A percentile compares a stretch with the other conserved stretches of the same genome.
Evolutionary conservation across 192 early-diverging fungal species (phyloP).

Genomic region (Coemansia sp.): DNA sequence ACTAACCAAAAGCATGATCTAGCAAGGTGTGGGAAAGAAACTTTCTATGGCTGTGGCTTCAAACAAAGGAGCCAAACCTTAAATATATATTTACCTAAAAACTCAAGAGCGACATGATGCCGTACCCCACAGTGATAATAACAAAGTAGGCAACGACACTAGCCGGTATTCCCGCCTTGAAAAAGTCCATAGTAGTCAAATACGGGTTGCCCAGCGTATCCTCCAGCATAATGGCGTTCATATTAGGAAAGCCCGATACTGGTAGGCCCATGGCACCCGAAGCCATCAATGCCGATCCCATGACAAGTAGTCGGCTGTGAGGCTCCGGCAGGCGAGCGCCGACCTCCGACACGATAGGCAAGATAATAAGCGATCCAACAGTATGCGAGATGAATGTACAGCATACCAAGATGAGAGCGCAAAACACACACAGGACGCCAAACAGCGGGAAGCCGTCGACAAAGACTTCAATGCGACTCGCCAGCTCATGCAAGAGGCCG

Average conservation of each 20-base stretch:
- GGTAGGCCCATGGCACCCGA: slow-evolving; percentile 90
- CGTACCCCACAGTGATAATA: slow-evolving; percentile 77
- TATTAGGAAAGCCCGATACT: slow-evolving; percentile 94
- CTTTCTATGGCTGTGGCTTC: not conserved
- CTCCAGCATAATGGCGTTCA: slow-evolving; percentile 94
- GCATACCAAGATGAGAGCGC: slow-evolving; percentile 74
- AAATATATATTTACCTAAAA: slow-evolving; percentile 31
- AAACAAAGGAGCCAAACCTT: not conserved
- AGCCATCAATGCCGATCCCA: slow-evolving; percentile 81
- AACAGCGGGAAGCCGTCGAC: slow-evolving; percentile 70
- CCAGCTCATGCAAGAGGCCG: slow-evolving; percentile 79
- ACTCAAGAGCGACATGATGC: slow-evolving; percentile 63
- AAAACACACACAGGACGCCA: slow-evolving; percentile 72
- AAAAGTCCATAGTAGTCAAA: slow-evolving; percentile 78
- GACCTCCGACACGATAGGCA: slow-evolving; percentile 89
- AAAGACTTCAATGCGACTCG: slow-evolving; percentile 61
- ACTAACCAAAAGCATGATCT: not conserved
- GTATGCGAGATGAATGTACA: slow-evolving; percentile 96
- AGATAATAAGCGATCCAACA: slow-evolving; percentile 91
- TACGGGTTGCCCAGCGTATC: slow-evolving; percentile 84
- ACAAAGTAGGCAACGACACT: slow-evolving; percentile 69
- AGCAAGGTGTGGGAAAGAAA: not conserved
- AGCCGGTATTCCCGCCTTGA: slow-evolving; percentile 75
- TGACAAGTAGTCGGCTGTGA: slow-evolving; percentile 74
- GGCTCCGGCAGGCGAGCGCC: slow-evolving; percentile 78